Evolutionary conservation across 768 basidiomycete genomes (phyloP).

Genomic region (Mycena filopes): DNA sequence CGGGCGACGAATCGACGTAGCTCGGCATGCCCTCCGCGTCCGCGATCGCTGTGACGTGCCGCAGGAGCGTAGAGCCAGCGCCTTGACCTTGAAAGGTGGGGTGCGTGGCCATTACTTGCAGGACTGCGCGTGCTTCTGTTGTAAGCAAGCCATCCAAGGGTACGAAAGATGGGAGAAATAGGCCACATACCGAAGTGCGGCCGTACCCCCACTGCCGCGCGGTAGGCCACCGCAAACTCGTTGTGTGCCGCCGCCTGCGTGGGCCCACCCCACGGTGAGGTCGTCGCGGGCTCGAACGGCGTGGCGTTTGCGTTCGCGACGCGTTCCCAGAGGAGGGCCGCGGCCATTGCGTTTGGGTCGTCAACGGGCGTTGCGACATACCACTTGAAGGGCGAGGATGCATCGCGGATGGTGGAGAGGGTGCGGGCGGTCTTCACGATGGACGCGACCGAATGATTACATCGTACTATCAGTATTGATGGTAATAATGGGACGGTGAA

Average conservation of each 20-base stretch:
- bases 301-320: constrained; percentile 2
- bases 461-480: too few species aligned
- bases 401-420: background rate
- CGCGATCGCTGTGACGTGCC: background rate
- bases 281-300: background rate
- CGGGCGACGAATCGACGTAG: background rate
- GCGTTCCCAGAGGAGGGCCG: background rate
- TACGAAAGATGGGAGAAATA: background rate
- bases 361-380: background rate
- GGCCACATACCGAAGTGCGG: background rate
- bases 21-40: constrained; percentile 1
- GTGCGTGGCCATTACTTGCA: background rate
- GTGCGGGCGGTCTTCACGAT: background rate
- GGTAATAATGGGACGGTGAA: background rate
- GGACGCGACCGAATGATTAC: too few species aligned
- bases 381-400: background rate
- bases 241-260: background rate
- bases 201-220: background rate
- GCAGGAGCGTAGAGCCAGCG: background rate
- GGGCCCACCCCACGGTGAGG: background rate
- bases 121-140: background rate
- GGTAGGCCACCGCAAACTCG: background rate
- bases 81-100: constrained; percentile 6
- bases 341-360: background rate
- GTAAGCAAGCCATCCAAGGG: background rate